Conservation (phyloP, 2,329 filamentous ascomycete genomes). For the Colletotrichum brevisporum region DNA sequence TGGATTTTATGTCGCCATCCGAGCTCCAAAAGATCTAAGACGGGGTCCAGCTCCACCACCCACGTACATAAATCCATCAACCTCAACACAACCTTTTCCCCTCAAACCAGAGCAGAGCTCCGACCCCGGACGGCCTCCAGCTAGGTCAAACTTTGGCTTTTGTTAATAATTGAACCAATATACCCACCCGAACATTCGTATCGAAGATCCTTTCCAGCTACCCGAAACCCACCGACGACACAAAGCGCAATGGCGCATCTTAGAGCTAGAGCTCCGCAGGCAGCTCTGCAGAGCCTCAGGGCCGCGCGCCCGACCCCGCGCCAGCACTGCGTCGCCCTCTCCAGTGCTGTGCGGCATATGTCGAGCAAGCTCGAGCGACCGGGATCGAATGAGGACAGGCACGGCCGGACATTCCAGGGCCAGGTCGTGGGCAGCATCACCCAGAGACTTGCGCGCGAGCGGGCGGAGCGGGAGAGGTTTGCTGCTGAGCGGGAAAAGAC, state of each 20-base stretch:
- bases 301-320: constrained; percentile 40
- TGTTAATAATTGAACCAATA: no score
- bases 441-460: constrained; percentile 68
- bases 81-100: neutral
- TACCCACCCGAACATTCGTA: neutral
- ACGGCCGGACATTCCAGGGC: constrained; percentile 65
- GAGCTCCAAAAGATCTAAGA: constrained; percentile 40
- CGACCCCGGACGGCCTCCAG: constrained; percentile 9
- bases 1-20: constrained; percentile 37
- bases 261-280: constrained; percentile 49
- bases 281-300: constrained; percentile 50
- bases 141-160: neutral
- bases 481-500: constrained; percentile 54
- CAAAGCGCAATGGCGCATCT: constrained; percentile 49
- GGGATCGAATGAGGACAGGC: constrained; percentile 53
- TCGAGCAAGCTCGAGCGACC: constrained; percentile 45
- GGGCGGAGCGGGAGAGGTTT: constrained; percentile 67
- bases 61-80: constrained; percentile 32
- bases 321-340: constrained; percentile 35
- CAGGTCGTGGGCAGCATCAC: constrained; percentile 73
- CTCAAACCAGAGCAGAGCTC: constrained; percentile 14
- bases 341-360: constrained; percentile 31
- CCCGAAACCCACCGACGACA: neutral
- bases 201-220: neutral
- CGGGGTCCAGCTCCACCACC: constrained; percentile 30